Conservation (phyloP, 148 eudicot species). For the Salicornia ramosissima region DNA sequence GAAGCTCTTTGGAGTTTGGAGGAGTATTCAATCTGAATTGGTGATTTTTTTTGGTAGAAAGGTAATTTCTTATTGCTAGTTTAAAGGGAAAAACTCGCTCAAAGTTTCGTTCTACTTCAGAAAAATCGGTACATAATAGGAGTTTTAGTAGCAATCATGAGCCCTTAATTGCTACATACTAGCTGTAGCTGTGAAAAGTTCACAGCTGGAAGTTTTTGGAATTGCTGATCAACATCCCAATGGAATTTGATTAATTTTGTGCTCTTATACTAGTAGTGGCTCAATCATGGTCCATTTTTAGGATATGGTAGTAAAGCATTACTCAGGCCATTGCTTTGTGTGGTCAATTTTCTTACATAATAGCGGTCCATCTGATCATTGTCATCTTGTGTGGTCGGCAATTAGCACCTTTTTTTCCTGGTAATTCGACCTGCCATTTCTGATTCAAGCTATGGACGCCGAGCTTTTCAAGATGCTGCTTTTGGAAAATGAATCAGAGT, state of each 20-base stretch:
- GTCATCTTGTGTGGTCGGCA: no score
- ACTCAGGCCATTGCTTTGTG: not conserved
- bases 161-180: not conserved
- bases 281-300: not conserved
- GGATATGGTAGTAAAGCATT: not conserved
- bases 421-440: not conserved
- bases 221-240: not conserved
- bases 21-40: not conserved
- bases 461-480: not conserved
- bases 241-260: not conserved
- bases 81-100: not conserved
- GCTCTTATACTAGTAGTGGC: not conserved
- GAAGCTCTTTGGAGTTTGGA: slow-evolving; percentile 6
- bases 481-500: not conserved
- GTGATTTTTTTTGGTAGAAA: not conserved
- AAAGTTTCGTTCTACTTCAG: not conserved
- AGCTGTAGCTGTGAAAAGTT: not conserved
- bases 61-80: not conserved
- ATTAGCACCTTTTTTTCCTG: not conserved
- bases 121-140: not conserved
- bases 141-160: not conserved
- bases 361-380: no score
- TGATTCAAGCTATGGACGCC: not conserved
- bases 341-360: no score
- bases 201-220: not conserved